Evolutionary conservation across 768 basidiomycete species (phyloP).

Genomic region (Exidia glandulosa): DNA sequence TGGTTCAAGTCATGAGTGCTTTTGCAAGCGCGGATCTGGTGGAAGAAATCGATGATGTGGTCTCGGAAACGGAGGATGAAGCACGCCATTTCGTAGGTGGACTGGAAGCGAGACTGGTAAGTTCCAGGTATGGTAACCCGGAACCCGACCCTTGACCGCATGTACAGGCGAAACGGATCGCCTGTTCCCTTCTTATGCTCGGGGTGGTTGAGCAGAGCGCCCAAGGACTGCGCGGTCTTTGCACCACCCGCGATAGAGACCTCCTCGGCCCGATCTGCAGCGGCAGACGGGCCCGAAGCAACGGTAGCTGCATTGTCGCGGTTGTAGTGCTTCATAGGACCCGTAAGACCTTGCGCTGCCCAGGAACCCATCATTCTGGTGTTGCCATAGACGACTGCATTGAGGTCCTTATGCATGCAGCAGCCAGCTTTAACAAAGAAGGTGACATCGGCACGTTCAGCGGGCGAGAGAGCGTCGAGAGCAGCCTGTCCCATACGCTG

Average conservation of each 20-base stretch:
- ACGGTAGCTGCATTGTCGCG: conserved; percentile 18
- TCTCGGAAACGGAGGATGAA: conserved; percentile 8
- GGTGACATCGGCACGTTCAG: conserved; percentile 8
- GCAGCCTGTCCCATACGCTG: conserved; percentile 8
- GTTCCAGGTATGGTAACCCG: conserved; percentile 13
- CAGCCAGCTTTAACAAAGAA: conserved; percentile 28
- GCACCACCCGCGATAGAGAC: conserved; percentile 13
- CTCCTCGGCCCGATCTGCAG: not conserved
- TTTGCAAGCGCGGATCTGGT: conserved; percentile 10
- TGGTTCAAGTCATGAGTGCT: conserved; percentile 11
- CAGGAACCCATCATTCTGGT: conserved; percentile 20
- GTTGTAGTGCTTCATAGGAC: conserved; percentile 20
- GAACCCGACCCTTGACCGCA: too few relatives aligned
- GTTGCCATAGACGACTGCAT: conserved; percentile 21
- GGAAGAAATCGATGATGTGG: conserved; percentile 12
- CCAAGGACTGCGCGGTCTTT: conserved; percentile 18
- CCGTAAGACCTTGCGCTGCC: conserved; percentile 8
- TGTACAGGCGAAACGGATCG: conserved; percentile 11
- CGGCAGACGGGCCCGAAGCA: not conserved
- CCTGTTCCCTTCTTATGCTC: conserved; percentile 25
- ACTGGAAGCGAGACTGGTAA: conserved; percentile 13
- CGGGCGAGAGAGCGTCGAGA: conserved; percentile 7
- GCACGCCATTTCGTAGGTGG: conserved; percentile 10
- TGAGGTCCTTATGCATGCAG: conserved; percentile 29
- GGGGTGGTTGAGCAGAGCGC: conserved; percentile 23